Evolutionary conservation across 768 basidiomycete genomes (phyloP).

Genomic region (Collybiopsis confluens): DNA sequence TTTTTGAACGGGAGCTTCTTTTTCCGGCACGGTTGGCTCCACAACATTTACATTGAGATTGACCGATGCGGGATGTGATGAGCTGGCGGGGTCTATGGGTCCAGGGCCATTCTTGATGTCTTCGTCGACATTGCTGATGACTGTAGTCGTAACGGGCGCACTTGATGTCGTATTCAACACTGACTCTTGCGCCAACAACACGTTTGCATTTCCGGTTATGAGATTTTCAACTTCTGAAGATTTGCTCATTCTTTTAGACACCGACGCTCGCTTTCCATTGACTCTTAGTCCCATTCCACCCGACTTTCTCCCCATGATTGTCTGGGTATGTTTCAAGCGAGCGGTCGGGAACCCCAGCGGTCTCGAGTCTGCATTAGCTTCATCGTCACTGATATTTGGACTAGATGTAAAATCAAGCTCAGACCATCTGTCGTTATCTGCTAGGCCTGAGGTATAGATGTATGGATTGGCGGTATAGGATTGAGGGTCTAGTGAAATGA

Average conservation of each 20-base stretch:
- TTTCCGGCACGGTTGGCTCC: constrained; percentile 26
- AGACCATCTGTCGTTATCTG: constrained; percentile 80
- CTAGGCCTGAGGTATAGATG: constrained; percentile 72
- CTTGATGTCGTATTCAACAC: constrained; percentile 5
- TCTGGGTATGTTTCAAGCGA: constrained; percentile 79
- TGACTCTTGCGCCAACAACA: constrained; percentile 26
- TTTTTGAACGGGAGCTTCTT: constrained; percentile 43
- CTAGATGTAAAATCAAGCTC: constrained; percentile 67
- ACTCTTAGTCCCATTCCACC: constrained; percentile 79
- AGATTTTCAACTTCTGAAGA: constrained; percentile 32
- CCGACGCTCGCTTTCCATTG: constrained; percentile 53
- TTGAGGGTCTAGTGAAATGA: constrained; percentile 71
- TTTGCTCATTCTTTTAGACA: constrained; percentile 45
- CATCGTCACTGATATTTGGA: constrained; percentile 72
- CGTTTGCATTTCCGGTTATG: constrained; percentile 21
- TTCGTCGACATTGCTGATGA: constrained; percentile 21
- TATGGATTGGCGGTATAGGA: constrained; percentile 80
- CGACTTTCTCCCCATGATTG: constrained; percentile 75
- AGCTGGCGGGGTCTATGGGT: not conserved
- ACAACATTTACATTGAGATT: constrained; percentile 35
- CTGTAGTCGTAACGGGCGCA: not conserved
- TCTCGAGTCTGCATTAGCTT: constrained; percentile 33
- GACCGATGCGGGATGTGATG: constrained; percentile 10
- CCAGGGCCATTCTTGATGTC: constrained; percentile 20
- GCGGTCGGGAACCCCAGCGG: constrained; percentile 46